Evolutionary conservation across 2,329 filamentous ascomycete genomes (phyloP), one percentile per base, ranked within the genome.

Genomic region (Penicillium sp.): DNA sequence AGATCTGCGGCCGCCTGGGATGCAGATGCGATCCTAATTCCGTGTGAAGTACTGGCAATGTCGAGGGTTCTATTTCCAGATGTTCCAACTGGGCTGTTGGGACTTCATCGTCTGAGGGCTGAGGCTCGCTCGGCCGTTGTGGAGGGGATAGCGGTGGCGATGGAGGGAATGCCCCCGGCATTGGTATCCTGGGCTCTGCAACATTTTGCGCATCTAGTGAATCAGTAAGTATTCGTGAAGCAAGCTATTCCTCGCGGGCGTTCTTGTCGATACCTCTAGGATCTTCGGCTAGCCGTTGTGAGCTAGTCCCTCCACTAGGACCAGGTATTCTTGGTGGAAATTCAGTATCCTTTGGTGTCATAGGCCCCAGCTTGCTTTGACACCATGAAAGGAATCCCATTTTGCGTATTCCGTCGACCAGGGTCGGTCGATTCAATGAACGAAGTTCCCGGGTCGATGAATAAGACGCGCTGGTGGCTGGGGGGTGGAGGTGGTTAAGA

Each of bases 191-290:
- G 13, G n/a, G 8, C 2, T 13, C 23, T 42, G 18, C 39, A 2
- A 8, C 24, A 20, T 29, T 13, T 29, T 29, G n/a, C 9, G 15
- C n/a, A 29, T 29, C 39, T 42, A 24, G n/a, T 2, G 13, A 13
- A 29, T 32, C 2, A 33, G 29, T 51, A n/a, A 33, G 43, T 26
- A 30, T 37, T 9, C 34, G 37, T 15, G 39, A 42, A 7, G 15
- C 27, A 39, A 32, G 12, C 10, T 23, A 13, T 17, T 12, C 13
- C 17, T 15, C 26, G 15, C 26, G 7, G 5, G 8, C n/a, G 12
- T 30, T 30, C 21, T 40, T 23, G 36, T 15, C 32, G 24, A 27
- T 54, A 55, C 52, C 52, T 49, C 45, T 30, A 27, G 8, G 12
- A 34, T 41, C 30, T 43, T 26, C 20, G 23, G 20, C 4, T 17